These are phyloP conservation scores for Triticum dicoccoides DNA, from an alignment of 176 grass and related monocot genomes.

Conservation along the genomic window DNA sequence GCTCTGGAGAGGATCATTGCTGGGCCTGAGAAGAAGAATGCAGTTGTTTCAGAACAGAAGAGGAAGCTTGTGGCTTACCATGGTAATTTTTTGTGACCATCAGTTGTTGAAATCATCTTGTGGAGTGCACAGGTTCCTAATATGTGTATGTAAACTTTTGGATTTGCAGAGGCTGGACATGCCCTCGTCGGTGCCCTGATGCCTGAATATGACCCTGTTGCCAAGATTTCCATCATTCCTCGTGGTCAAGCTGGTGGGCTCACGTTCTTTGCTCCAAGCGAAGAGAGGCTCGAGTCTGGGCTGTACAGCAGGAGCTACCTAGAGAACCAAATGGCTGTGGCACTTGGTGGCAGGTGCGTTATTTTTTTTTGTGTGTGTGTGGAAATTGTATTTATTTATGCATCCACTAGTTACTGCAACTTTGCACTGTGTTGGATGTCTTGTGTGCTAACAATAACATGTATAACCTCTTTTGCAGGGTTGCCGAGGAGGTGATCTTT, in stretches of 20 bases:
- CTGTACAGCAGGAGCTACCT: conserved; percentile 94
- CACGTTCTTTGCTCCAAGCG: conserved; percentile 96
- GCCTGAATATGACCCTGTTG: conserved; percentile 96
- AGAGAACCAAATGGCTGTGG: conserved; percentile 99
- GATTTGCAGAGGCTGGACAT: conserved; percentile 83
- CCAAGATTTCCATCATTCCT: conserved; percentile 98
- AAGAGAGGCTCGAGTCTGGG: conserved; percentile 92
- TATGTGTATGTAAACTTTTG: not conserved
- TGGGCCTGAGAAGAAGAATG: conserved; percentile 98
- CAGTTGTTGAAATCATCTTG: not conserved
- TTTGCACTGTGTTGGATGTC: not conserved
- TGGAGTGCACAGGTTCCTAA: not conserved
- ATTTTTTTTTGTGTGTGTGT: not conserved
- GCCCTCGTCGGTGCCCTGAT: conserved; percentile 93
- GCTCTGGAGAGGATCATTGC: conserved; percentile 99
- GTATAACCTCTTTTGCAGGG: conserved; percentile 46
- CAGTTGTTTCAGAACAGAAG: conserved; percentile 94
- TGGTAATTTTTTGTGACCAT: conserved; percentile 44
- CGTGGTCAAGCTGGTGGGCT: conserved; percentile 92
- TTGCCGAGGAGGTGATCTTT: conserved; percentile 99
- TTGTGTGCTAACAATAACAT: not conserved
- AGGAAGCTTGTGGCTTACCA: conserved; percentile 94
- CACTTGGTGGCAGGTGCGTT: conserved; percentile 85
- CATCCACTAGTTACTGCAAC: not conserved
- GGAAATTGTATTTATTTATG: not conserved